Evolutionary conservation across 768 basidiomycete species (phyloP), one percentile per base, ranked within the genome.

Genomic region (Podaxis carcinomalis): DNA sequence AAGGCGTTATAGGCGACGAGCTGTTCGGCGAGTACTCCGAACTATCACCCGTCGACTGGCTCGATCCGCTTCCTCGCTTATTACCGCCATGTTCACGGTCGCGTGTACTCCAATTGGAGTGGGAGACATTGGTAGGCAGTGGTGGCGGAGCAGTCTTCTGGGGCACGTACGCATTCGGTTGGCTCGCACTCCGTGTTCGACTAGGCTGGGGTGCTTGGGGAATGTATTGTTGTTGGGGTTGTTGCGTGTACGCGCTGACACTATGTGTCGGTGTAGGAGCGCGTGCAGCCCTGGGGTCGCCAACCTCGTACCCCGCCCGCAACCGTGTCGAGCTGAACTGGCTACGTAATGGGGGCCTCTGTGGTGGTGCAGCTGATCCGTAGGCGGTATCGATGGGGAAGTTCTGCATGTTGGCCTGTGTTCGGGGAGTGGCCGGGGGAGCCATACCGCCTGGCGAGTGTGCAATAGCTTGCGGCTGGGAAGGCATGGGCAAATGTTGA

Each of bases 11-110:
- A 0, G 92, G 92, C n/a, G 90, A 92, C 14, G 87, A 87, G 64
- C 87, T 89, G 66, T 91, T 89, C 19, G 91, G 90, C 49, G 92
- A 93, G 65, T 90, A 91, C 67, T 92, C 89, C 11, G 91, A 92
- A 70, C 88, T 91, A 66, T 84, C 88, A 7, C 82, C 86, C 9
- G 91, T 92, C 11, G 89, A 91, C 70, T 91, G 86, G 67, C 92
- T 93, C 39, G 90, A 92, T 11, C 90, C 88, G 64, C 92, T 93
- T 35, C 89, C 92, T 39, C 92, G 85, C 72, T 93, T 93, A 66
- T 66, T 27, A 72, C 68, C 59, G 74, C 64, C 14, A 73, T 42
- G 74, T 72, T 64, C 74, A 79, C 46, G 76, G 74, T 60, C 78
- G 76, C 64, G 51, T 67, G 68, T 9, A 66, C 60, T 10, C 68